Conservation (phyloP, 495 filamentous ascomycete genomes). For the Daldinia vernicosa region DNA sequence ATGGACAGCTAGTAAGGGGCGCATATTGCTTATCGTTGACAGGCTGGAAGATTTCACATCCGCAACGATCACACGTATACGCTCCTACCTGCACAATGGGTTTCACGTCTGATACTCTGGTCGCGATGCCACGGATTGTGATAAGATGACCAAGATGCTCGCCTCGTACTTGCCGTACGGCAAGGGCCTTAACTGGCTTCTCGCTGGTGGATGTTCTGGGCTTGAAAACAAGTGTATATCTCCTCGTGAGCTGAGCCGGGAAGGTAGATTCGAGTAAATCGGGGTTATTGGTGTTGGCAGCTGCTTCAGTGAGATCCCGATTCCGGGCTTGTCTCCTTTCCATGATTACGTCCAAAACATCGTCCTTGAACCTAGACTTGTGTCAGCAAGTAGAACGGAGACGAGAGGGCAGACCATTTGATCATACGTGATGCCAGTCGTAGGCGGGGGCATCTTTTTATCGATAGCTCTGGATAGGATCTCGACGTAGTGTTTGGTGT, state of each 20-base stretch:
- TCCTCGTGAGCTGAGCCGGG: slow-evolving; percentile 88
- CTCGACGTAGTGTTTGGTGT: slow-evolving; percentile 95
- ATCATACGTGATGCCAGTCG: slow-evolving; percentile 76
- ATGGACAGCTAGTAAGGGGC: slow-evolving; percentile 85
- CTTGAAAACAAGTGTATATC: slow-evolving; percentile 96
- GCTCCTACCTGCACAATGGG: slow-evolving; percentile 96
- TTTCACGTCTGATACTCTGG: slow-evolving; percentile 96
- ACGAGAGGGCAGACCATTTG: background rate
- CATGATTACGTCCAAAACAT: slow-evolving; percentile 96
- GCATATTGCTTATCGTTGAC: slow-evolving; percentile 89
- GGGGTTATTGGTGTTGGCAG: slow-evolving; percentile 73
- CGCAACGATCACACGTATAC: slow-evolving; percentile 96
- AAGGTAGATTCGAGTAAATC: slow-evolving; percentile 71
- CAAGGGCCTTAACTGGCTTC: slow-evolving; percentile 82
- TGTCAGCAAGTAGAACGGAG: slow-evolving; percentile 19
- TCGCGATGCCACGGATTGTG: slow-evolving; percentile 93
- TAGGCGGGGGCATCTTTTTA: slow-evolving; percentile 81
- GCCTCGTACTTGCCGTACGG: slow-evolving; percentile 89
- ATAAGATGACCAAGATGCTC: slow-evolving; percentile 94
- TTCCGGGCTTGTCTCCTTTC: slow-evolving; percentile 89
- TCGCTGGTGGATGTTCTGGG: slow-evolving; percentile 77
- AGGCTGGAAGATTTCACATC: slow-evolving; percentile 97
- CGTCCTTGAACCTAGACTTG: slow-evolving; percentile 82
- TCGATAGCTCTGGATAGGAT: slow-evolving; percentile 89
- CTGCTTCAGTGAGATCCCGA: slow-evolving; percentile 71